Conservation (phyloP, 1,284 basidiomycete genomes). For the Ustilago loliicola region DNA sequence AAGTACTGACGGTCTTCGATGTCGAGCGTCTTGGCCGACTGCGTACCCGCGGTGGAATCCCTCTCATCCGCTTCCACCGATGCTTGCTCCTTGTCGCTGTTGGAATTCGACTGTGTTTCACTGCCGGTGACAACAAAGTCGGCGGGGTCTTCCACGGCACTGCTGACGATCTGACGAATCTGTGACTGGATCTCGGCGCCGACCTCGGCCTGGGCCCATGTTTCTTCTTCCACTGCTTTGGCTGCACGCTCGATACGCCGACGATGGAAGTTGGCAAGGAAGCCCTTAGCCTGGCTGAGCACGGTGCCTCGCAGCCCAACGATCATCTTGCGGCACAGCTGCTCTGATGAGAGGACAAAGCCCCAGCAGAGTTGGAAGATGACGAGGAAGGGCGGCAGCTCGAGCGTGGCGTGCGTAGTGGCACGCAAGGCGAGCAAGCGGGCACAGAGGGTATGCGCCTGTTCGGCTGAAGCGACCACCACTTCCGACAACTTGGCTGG, state of each 20-base stretch:
- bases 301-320: constrained; percentile 78
- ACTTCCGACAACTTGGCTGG: constrained; percentile 76
- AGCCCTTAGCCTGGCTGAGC: constrained; percentile 81
- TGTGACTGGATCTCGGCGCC: constrained; percentile 77
- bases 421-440: constrained; percentile 80
- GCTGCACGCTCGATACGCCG: constrained; percentile 84
- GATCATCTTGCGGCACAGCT: constrained; percentile 88
- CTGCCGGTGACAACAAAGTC: constrained; percentile 71
- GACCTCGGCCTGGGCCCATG: constrained; percentile 86
- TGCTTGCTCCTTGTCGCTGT: neutral
- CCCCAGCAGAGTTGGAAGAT: constrained; percentile 88
- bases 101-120: constrained; percentile 1
- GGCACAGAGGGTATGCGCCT: constrained; percentile 84
- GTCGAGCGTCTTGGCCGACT: constrained; percentile 77
- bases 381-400: constrained; percentile 81
- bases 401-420: constrained; percentile 78
- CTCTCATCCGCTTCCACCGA: constrained; percentile 4
- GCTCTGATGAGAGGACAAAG: constrained; percentile 89
- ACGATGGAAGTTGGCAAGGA: constrained; percentile 88
- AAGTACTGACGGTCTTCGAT: constrained; percentile 79
- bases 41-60: neutral
- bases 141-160: constrained; percentile 83
- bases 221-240: constrained; percentile 90
- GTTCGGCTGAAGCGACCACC: constrained; percentile 83
- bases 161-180: constrained; percentile 82